phyloP scores from a whole-genome alignment of 805 yeast genomes.

The Lipomyces yamanashiensis region DNA sequence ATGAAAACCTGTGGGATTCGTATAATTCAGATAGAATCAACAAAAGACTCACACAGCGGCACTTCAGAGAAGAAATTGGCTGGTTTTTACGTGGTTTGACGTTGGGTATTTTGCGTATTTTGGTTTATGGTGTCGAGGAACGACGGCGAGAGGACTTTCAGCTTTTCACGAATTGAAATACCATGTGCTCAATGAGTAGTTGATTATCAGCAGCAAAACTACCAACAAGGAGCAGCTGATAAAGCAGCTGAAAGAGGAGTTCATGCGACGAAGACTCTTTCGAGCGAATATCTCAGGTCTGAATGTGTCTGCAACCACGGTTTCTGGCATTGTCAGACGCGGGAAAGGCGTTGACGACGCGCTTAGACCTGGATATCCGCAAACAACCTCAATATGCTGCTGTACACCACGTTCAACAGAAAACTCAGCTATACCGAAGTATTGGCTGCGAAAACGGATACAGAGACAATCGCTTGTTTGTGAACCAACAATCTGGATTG shows the following conservation, averaged over 20 bases:
- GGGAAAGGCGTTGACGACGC: background rate
- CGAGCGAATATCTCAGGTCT: background rate
- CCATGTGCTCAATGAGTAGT: background rate
- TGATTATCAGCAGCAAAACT: background rate
- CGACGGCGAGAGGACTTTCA: background rate
- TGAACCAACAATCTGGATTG: slow-evolving; percentile 4
- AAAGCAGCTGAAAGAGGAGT: background rate
- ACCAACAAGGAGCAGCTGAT: too few relatives aligned
- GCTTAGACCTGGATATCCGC: too few relatives aligned
- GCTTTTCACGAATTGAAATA: background rate
- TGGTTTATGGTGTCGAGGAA: background rate
- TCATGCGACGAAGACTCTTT: slow-evolving; percentile 3
- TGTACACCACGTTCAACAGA: too few relatives aligned
- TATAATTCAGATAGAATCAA: background rate
- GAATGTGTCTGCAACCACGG: background rate
- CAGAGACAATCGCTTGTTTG: background rate
- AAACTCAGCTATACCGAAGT: too few relatives aligned
- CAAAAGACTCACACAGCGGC: too few relatives aligned
- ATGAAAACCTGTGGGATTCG: background rate
- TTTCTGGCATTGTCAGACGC: background rate
- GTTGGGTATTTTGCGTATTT: too few relatives aligned
- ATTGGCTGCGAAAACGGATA: background rate
- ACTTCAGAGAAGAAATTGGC: too few relatives aligned
- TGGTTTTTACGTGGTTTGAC: too few relatives aligned
- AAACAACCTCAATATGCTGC: too few relatives aligned